A percentile compares a stretch with the other conserved stretches of the same genome.
phyloP scores from a whole-genome alignment of 768 basidiomycete genomes.

The Gloeopeniophorella convolvens region DNA sequence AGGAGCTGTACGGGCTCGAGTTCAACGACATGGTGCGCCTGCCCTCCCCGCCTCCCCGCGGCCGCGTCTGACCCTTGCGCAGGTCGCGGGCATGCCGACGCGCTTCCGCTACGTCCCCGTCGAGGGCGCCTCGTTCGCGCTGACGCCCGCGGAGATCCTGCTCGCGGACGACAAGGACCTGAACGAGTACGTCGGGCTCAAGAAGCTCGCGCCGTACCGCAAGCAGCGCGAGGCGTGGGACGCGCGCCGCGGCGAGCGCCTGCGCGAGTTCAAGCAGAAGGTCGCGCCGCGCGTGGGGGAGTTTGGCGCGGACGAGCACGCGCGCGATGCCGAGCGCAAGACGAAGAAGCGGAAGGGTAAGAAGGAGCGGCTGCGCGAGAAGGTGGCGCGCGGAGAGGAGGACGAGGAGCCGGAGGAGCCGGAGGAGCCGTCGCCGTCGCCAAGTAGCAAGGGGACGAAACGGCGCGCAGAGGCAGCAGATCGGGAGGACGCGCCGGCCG shows the following conservation, averaged over 20 bases:
- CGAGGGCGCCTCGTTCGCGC: conserved; percentile 52
- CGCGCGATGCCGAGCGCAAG: conserved; percentile 26
- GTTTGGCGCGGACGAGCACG: conserved; percentile 15
- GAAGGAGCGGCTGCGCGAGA: conserved; percentile 58
- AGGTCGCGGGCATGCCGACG: conserved; percentile 88
- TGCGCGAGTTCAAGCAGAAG: conserved; percentile 66
- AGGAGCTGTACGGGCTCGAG: conserved; percentile 83
- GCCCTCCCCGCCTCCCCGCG: background rate
- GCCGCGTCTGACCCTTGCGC: conserved; percentile 5
- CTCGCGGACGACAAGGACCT: conserved; percentile 89
- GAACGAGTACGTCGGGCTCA: conserved; percentile 85
- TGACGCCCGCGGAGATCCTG: conserved; percentile 82
- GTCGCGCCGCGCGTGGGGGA: conserved; percentile 39
- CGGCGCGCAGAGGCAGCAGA: background rate
- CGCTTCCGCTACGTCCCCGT: conserved; percentile 88
- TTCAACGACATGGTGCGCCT: conserved; percentile 88
- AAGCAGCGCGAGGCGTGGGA: conserved; percentile 58
- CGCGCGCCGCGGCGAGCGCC: conserved; percentile 49
- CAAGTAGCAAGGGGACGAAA: background rate
- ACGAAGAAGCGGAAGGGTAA: conserved; percentile 62
- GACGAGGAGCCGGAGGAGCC: conserved; percentile 20
- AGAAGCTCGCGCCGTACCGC: conserved; percentile 88
- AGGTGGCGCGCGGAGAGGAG: conserved; percentile 27
- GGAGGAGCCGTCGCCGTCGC: background rate
- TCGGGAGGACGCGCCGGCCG: conserved; percentile 14